Conservation (phyloP, 371 early-diverging fungal genomes). For the Lichtheimia ramosa region DNA sequence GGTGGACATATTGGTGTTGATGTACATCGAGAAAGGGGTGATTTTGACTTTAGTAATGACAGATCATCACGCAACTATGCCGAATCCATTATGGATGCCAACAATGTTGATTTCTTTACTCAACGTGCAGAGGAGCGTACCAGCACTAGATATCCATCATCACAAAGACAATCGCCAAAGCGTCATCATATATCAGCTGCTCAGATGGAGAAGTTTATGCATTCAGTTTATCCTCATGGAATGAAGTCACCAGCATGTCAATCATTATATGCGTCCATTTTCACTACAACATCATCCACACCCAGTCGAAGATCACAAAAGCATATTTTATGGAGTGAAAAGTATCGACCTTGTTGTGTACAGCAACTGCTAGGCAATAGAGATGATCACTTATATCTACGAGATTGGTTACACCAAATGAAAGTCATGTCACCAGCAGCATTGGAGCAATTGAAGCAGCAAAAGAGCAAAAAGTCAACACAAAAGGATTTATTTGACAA, state of each 20-base stretch:
- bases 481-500: conserved; percentile 6
- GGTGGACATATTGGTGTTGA: conserved; percentile 15
- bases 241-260: conserved; percentile 4
- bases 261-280: not conserved
- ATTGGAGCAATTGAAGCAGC: not conserved
- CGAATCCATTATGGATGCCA: not conserved
- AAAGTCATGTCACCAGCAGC: conserved; percentile 29
- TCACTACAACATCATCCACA: not conserved
- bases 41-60: not conserved
- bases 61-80: not conserved
- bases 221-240: conserved; percentile 10
- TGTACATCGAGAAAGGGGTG: not conserved
- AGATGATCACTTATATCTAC: conserved; percentile 22
- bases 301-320: not conserved
- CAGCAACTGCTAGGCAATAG: conserved; percentile 26
- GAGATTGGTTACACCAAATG: conserved; percentile 42
- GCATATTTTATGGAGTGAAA: conserved; percentile 28
- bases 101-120: not conserved
- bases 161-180: not conserved
- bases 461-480: not conserved
- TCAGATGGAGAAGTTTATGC: conserved; percentile 3
- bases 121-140: not conserved
- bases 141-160: not conserved
- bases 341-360: conserved; percentile 29
- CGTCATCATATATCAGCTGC: not conserved